Percentiles rank a stretch among this genome's conserved stretches.
phyloP scores from a whole-genome alignment of 352 stramenopile species.

The Lagenidium sp. region DNA sequence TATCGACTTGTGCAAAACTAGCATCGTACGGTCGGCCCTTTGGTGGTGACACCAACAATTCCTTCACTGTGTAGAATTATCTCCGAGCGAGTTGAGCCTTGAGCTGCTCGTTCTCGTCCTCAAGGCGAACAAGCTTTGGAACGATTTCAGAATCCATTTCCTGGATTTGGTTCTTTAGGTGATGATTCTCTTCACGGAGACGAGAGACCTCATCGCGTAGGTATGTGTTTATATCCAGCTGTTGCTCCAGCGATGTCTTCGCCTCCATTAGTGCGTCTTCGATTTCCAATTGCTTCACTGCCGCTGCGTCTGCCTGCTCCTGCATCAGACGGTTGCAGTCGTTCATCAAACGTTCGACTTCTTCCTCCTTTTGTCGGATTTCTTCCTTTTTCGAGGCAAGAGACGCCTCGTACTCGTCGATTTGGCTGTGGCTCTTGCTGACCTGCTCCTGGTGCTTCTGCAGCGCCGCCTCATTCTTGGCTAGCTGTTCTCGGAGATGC shows the following conservation, averaged over 20 bases:
- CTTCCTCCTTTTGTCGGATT: constrained; percentile 61
- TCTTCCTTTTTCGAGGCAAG: constrained; percentile 52
- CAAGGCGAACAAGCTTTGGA: constrained; percentile 66
- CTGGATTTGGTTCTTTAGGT: constrained; percentile 82
- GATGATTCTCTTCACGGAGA: constrained; percentile 75
- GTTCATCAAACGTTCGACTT: constrained; percentile 74
- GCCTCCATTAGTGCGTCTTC: constrained; percentile 76
- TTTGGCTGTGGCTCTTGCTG: constrained; percentile 49
- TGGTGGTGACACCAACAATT: too few species aligned
- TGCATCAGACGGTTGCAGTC: constrained; percentile 85
- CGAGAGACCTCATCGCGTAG: constrained; percentile 69
- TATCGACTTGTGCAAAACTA: neutral
- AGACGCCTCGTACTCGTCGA: constrained; percentile 53
- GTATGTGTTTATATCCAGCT: constrained; percentile 82
- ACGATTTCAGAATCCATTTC: constrained; percentile 82
- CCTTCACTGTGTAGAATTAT: neutral
- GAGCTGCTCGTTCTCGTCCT: constrained; percentile 82
- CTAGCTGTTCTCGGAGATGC: constrained; percentile 47
- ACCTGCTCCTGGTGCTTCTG: constrained; percentile 70
- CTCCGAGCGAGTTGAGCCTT: constrained; percentile 15
- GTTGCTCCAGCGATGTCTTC: constrained; percentile 80
- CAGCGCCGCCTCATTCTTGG: constrained; percentile 60
- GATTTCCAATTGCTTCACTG: constrained; percentile 77
- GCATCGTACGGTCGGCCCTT: neutral
- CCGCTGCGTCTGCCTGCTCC: constrained; percentile 66